Base-by-base conservation (phyloP, 495 filamentous ascomycete genomes). In the Daldinia concentrica region DNA sequence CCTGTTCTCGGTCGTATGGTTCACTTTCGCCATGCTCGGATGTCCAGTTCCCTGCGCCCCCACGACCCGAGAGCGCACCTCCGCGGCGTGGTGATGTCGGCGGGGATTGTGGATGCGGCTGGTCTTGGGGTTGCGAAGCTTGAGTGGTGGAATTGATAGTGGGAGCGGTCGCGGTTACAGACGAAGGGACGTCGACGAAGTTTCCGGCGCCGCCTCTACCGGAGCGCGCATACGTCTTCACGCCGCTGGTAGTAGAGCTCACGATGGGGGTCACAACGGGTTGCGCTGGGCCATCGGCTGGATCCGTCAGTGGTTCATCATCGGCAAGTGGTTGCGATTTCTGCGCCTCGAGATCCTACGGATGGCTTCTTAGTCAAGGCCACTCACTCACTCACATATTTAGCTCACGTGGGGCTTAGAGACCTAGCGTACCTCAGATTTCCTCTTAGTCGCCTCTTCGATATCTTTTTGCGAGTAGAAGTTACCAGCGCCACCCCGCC, bases 201-300 rank as follows among this genome's bases (percentile, higher is more conserved):
- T 90, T 91, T 17, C 89, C 88, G 0, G 86, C 86, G 34, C 88
- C 89, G 64, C 88, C 88, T 27, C 89, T 86, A 14, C 88, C 88
- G 45, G 78, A 79, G 63, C 86, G 85, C 9, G 79, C 76, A 79
- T 87, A 89, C 55, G 80, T 62, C 63, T 71, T 37, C 41, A 72
- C 7, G 66, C 57, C 51, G 60, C 54, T 14, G 32, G 34, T 41
- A 50, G 24, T 62, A 27, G 14, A 8, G 58, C 58, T 37, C 48
- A 56, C 56, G 52, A 67, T 29, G 6, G 52, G 27, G 29, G 15
- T 58, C 66, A 52, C 12, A 65, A 24, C 39, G 14, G 43, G 4
- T 9, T 65, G 71, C 22, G 66, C 27, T 45, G 52, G 71, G 34
- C 41, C 63, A 15, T 45, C 54, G 54, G 67, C 50, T 51, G 48